Evolutionary conservation across 2,329 filamentous ascomycete species (phyloP), one percentile per base, ranked within the genome.

Genomic region (Botrytis byssoidea): DNA sequence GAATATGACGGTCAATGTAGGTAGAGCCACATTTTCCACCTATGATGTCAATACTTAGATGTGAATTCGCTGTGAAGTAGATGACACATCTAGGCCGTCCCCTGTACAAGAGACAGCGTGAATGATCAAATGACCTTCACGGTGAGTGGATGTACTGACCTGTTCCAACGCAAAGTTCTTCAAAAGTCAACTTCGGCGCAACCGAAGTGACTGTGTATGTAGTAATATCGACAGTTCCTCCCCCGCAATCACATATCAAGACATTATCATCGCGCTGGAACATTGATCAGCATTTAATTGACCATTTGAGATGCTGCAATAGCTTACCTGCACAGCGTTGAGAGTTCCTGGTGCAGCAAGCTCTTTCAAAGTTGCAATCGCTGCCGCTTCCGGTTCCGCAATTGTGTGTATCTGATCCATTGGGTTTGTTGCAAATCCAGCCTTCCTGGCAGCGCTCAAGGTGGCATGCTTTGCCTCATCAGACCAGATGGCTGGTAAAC

Each of bases 11-110:
- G 51, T 79, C 77, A 20, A 79, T 76, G 44, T 74, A 77, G 29
- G 78, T 79, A 0, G 77, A 76, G 1, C 78, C 78, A 46, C 77
- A 78, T 35, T 79, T 79, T 2, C 73, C 78, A 67, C 77, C 77
- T 78, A 71, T 10, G 10, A 16, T 18, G 3, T 12, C 2, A 16
- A 9, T 48, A 3, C 22, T 66, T 20, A 48, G 64, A 32, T 29
- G n/a, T 25, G 29, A 20, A 2, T 46, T 12, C 10, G n/a, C 3
- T 18, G 14, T 42, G 3, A 6, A 18, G 35, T 9, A 18, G 18
- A n/a, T 63, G 35, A 35, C 35, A 35, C 35, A 35, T 4, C 35
- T 35, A 35, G 35, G 35, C 35, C 4, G 35, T 35, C 35, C 35
- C 35, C 35, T 4, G 35, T 35, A 32, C 20, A 22, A 61, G 12